Base-by-base conservation (phyloP, 2,329 filamentous ascomycete species). In the Dothiorella sarmentorum region DNA sequence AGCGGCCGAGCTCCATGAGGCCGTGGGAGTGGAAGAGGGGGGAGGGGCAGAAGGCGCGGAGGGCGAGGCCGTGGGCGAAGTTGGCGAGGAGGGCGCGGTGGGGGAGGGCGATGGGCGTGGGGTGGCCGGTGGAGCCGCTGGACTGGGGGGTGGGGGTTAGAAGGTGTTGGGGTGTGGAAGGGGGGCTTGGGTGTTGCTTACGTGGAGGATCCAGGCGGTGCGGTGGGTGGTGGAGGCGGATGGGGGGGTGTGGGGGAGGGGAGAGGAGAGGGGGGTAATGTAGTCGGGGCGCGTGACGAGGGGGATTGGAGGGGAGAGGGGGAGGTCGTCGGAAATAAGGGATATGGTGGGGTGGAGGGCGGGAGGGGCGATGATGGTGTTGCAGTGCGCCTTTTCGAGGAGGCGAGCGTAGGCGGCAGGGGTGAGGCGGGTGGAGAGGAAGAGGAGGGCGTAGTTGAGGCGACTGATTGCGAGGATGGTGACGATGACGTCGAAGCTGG, bases 41-140 rank as follows among this genome's bases (percentile, higher is more conserved):
- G 5, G 24, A 27, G 3, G 38, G 17, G 53, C 38, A 43, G 42
- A 57, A 57, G 3, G 37, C 53, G 15, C 53, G 53, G 11, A 57
- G 38, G 0, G 29, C 27, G 10, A 58, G 45, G 0, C 24, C 33
- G 1, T n/a, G 15, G 6, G 33, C n/a, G 44, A 52, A 58, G 35
- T 52, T 58, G 17, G 31, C 67, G 62, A 81, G 80, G 13, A 80
- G 65, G 62, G 81, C 78, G 52, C 52, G 52, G 52, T 87, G 81
- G 0, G 78, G 82, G 45, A 84, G 79, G 58, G 77, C 83, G 47
- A 87, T 85, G 0, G 84, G 83, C 61, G 86, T 87, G 0, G 85
- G 84, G 0, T 86, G 72, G 0, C 84, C 84, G 0, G 85, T 86
- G 0, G 80, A 84, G 9, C 85, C 84, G 22, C 74, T 77, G 2